These are phyloP conservation scores for Leccinum laetum DNA, from an alignment of 1,284 basidiomycete genomes.

Conservation along the genomic window DNA sequence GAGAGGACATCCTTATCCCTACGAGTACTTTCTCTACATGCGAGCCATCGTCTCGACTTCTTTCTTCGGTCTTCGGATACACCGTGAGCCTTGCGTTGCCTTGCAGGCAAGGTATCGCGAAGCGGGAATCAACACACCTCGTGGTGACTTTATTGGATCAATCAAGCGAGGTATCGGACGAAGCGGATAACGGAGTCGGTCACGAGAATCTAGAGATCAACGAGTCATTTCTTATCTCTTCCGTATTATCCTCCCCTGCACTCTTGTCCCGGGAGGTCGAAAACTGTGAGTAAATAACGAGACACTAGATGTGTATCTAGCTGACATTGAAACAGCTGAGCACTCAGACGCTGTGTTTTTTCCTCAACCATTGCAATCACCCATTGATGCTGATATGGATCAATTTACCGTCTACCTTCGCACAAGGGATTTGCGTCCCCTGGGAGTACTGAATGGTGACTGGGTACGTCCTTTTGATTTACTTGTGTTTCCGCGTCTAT, in stretches of 20 bases:
- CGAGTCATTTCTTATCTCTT: conserved; percentile 63
- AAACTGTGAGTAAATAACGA: conserved; percentile 15
- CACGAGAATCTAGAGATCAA: conserved; percentile 61
- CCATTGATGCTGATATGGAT: conserved; percentile 39
- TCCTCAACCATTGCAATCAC: conserved; percentile 33
- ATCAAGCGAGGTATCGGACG: conserved; percentile 1
- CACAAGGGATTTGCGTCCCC: conserved; percentile 63
- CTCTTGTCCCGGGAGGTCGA: conserved; percentile 13
- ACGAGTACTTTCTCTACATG: conserved; percentile 20
- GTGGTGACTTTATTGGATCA: conserved; percentile 46
- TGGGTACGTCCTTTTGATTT: conserved; percentile 61
- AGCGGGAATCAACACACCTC: conserved; percentile 54
- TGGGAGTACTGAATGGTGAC: conserved; percentile 84
- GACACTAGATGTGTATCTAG: not conserved
- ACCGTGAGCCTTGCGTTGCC: conserved; percentile 61
- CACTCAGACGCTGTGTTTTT: conserved; percentile 21
- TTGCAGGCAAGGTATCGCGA: conserved; percentile 67
- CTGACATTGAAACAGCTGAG: conserved; percentile 6
- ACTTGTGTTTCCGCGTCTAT: conserved; percentile 1
- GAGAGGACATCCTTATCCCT: conserved; percentile 39
- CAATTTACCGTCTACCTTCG: conserved; percentile 55
- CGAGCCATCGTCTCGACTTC: conserved; percentile 12
- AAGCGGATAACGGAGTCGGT: conserved; percentile 21
- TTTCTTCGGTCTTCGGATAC: conserved; percentile 34
- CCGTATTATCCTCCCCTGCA: conserved; percentile 20